Percentiles rank a stretch among this genome's conserved stretches.
Evolutionary conservation across 2,329 filamentous ascomycete genomes (phyloP).

Genomic region (Plenodomus lindquistii): DNA sequence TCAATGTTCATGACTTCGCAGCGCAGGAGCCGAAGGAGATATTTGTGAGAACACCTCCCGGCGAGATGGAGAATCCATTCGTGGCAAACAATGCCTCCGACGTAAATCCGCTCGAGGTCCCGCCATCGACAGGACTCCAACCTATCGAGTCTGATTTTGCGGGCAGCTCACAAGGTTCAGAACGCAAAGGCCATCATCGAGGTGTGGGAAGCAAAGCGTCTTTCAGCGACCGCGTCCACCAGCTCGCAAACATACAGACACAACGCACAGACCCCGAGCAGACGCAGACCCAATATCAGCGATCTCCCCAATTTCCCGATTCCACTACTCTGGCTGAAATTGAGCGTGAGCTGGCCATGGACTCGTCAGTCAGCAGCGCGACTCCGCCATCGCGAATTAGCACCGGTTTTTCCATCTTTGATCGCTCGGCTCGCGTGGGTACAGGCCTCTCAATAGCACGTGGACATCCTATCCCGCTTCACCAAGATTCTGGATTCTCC

Average conservation of each 20-base stretch:
- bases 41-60: conserved; percentile 40
- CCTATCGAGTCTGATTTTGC: conserved; percentile 17
- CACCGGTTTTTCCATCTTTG: conserved; percentile 33
- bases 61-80: conserved; percentile 35
- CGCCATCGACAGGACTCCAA: conserved; percentile 25
- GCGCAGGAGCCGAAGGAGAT: conserved; percentile 39
- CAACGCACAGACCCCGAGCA: conserved; percentile 9
- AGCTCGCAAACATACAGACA: conserved; percentile 23
- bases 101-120: conserved; percentile 30
- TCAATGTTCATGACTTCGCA: conserved; percentile 38
- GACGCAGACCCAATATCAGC: conserved; percentile 9
- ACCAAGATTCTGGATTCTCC: conserved; percentile 43
- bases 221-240: conserved; percentile 42
- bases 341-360: conserved; percentile 36
- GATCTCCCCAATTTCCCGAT: conserved; percentile 19
- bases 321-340: conserved; percentile 32
- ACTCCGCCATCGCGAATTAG: conserved; percentile 27
- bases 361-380: conserved; percentile 30
- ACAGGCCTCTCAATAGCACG: conserved; percentile 27
- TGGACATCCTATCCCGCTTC: conserved; percentile 32
- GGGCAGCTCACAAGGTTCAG: conserved; percentile 9
- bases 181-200: conserved; percentile 15
- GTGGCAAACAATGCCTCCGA: conserved; percentile 28
- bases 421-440: conserved; percentile 15
- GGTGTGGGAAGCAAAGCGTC: conserved; percentile 31